Evolutionary conservation across 2,329 filamentous ascomycete genomes (phyloP).

Genomic region (Alternaria incomplexa): DNA sequence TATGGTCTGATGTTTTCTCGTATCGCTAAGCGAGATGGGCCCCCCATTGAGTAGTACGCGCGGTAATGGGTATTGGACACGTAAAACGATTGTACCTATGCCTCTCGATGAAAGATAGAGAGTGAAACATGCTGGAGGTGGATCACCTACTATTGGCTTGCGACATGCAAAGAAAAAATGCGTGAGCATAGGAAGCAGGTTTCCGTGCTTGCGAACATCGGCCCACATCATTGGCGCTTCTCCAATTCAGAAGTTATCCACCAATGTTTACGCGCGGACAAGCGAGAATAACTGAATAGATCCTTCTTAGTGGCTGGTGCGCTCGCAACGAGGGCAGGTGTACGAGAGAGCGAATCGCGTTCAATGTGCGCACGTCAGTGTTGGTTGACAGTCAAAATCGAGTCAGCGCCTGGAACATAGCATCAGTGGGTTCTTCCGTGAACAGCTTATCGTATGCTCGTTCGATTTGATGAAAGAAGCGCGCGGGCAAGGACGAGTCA

Average conservation of each 20-base stretch:
- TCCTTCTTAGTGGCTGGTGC: constrained; percentile 6
- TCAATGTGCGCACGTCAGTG: constrained; percentile 4
- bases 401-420: constrained; percentile 1
- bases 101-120: background rate
- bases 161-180: background rate
- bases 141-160: background rate
- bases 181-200: background rate
- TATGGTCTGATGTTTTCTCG: constrained; percentile 15
- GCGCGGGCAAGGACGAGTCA: constrained; percentile 21
- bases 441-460: constrained; percentile 10
- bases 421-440: background rate
- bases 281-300: constrained; percentile 16
- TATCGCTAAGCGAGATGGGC: background rate
- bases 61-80: background rate
- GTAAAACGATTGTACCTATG: background rate
- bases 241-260: constrained; percentile 19
- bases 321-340: constrained; percentile 11
- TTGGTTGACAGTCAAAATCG: constrained; percentile 7
- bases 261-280: constrained; percentile 20
- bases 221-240: constrained; percentile 28
- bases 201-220: background rate
- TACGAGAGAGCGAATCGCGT: constrained; percentile 7
- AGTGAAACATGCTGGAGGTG: constrained; percentile 1
- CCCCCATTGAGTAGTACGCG: background rate
- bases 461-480: constrained; percentile 17